Base-by-base conservation (phyloP, 2,329 filamentous ascomycete species). In the Helicocarpus griseus region DNA sequence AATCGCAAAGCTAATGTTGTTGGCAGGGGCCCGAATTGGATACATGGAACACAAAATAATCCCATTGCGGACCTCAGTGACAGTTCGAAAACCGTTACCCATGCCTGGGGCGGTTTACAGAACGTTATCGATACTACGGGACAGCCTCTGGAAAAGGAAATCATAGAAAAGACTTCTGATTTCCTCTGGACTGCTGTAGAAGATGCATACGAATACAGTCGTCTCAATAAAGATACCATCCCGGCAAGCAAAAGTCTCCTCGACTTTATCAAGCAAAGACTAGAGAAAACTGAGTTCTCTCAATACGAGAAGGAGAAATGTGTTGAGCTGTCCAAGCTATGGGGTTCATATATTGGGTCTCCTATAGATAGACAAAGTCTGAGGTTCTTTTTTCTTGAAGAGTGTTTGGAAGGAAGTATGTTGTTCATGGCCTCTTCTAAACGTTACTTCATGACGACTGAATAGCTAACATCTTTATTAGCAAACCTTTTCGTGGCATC, bases 371-470 rank as follows among this genome's bases (percentile, higher is more conserved):
- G 66, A 41, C 81, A 85, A 61, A 83, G 79, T 59, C 63, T 85
- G 54, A 80, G 76, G 58, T 85, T 80, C 63, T 83, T 83, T 60
- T 82, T 78, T 70, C 67, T 85, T 26, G 82, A 85, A 60, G 80
- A 84, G 61, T 83, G 79, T 52, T 78, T 84, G 46, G 81, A 83
- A 58, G 81, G 81, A 17, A 72, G 74, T 73, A 63, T 55, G 70
- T 63, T 14, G 21, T 38, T 24, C n/a, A 19, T 19, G n/a, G 19
- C n/a, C 13, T 17, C 17, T 14, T 45, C 5, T 4, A 22, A 8
- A 14, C 14, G 17, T 33, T 43, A 33, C 4, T 22, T 17, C 14
- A 49, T 26, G n/a, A 21, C 5, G 24, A 28, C n/a, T 19, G 9
- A 45, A 28, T 40, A 21, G 38, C 52, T 57, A 44, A 54, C 49